These are phyloP conservation scores for Orbilia ellipsospora DNA, from an alignment of 2,329 filamentous ascomycete species.

Conservation along the genomic window DNA sequence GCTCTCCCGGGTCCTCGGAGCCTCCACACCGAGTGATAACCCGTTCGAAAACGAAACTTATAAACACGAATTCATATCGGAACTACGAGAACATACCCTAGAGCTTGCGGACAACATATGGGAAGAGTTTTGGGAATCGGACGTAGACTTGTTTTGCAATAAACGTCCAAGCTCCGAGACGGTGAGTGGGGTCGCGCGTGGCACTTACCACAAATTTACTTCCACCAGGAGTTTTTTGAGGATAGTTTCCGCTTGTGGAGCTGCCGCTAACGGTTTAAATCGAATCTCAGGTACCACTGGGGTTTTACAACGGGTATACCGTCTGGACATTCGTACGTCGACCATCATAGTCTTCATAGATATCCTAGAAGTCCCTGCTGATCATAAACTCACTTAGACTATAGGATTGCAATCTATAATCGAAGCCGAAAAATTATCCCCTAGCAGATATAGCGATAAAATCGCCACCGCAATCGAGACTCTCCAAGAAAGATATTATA, in stretches of 20 bases:
- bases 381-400: constrained; percentile 18
- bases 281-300: constrained; percentile 33
- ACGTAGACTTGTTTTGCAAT: constrained; percentile 52
- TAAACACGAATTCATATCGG: constrained; percentile 39
- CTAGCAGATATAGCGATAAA: constrained; percentile 35
- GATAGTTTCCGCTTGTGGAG: too few relatives aligned
- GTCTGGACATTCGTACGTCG: constrained; percentile 53
- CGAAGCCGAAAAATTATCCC: constrained; percentile 43
- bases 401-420: constrained; percentile 49
- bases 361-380: neutral
- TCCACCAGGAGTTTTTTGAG: neutral
- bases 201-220: neutral
- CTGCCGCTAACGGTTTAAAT: neutral
- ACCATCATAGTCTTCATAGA: neutral
- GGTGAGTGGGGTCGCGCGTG: neutral
- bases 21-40: constrained; percentile 21
- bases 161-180: constrained; percentile 47
- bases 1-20: constrained; percentile 49
- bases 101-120: constrained; percentile 47
- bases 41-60: constrained; percentile 45
- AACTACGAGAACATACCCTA: constrained; percentile 32
- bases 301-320: constrained; percentile 52
- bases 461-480: constrained; percentile 45
- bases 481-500: constrained; percentile 50
- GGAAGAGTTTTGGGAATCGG: constrained; percentile 48